These are phyloP conservation scores for Prunus salicina DNA, from an alignment of 306 rosid genomes.

Conservation along the genomic window DNA sequence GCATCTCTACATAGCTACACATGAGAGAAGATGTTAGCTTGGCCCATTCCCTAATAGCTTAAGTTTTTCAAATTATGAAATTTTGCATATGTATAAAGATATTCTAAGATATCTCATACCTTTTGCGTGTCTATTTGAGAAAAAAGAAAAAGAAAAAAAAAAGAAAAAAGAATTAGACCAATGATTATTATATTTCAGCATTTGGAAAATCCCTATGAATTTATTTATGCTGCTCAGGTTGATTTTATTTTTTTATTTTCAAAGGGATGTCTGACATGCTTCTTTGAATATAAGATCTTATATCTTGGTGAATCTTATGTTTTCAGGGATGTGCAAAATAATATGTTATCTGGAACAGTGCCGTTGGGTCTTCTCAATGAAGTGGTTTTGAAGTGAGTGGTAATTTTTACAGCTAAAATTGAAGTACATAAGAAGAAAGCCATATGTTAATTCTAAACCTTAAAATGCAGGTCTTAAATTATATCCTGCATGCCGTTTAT, in stretches of 20 bases:
- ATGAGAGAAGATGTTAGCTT: not conserved
- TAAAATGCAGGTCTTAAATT: not conserved
- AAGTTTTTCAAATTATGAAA: not conserved
- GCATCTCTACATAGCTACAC: not conserved
- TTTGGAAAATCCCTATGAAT: not conserved
- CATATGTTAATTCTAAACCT: not conserved
- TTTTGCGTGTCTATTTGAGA: not conserved
- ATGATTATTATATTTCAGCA: not conserved
- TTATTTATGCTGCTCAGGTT: not conserved
- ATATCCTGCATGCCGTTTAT: not conserved
- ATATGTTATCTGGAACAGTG: constrained; percentile 70
- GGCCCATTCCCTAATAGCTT: not conserved
- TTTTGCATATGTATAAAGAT: not conserved
- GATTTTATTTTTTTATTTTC: not conserved
- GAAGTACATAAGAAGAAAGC: not conserved
- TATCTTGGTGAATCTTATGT: constrained; percentile 24
- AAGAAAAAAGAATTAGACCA: too few species aligned
- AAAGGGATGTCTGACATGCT: constrained; percentile 3
- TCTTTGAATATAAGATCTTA: not conserved
- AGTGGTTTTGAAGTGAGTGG: constrained; percentile 63
- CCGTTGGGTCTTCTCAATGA: constrained; percentile 60
- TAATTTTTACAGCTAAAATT: constrained; percentile 1
- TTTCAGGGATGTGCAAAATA: constrained; percentile 83
- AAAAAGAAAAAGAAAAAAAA: not conserved
- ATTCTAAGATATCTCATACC: not conserved